Evolutionary conservation across 1,139 yeast species (phyloP), one percentile per base, ranked within the genome.

Genomic region (Eremothecium sinecaudum): DNA sequence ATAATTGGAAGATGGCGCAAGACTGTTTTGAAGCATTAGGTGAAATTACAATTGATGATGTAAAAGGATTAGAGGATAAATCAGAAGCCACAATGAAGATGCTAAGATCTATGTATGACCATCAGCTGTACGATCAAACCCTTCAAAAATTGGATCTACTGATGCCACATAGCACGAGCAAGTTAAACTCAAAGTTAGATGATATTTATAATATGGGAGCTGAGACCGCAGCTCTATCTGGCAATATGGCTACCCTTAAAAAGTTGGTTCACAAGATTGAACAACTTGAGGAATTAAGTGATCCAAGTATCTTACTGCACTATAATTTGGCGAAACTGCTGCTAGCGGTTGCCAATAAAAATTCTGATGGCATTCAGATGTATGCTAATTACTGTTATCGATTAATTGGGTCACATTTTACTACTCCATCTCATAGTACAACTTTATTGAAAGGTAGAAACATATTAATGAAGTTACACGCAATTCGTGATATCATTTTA

Each of bases 1-100:
- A 84, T 31, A 78, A 78, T 48, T 84, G 96, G 94, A 71, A 76
- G 25, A 69, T 84, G 47, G 94, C 96, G 0, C 81, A 82, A 43
- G 90, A 82, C 43, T 84, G 95, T 26, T 79, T 84, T 46, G 79
- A 78, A 37, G 82, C 80, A 0, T 58, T 81, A 27, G 72, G 83
- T 11, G 67, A 67, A 11, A 48, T 59, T 11, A 57, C 62, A 15
- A 53, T 59, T 13, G 36, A 47, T 3, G 33, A 38, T 4, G 35
- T 41, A 2, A 45, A 47, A 4, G 45, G 48, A n/a, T 65, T 68
- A 33, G 54, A 69, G 46, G 44, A 74, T 39, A 67, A 59, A 24
- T 58, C 59, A 27, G 57, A 62, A 2, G 40, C 48, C 2, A 51
- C 51, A 10, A 50, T 51, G 7, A 66, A 69, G 34, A 56, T 70